These are phyloP conservation scores for Platanus orientalis DNA, from an alignment of 164 flowering plant species.

Conservation along the genomic window DNA sequence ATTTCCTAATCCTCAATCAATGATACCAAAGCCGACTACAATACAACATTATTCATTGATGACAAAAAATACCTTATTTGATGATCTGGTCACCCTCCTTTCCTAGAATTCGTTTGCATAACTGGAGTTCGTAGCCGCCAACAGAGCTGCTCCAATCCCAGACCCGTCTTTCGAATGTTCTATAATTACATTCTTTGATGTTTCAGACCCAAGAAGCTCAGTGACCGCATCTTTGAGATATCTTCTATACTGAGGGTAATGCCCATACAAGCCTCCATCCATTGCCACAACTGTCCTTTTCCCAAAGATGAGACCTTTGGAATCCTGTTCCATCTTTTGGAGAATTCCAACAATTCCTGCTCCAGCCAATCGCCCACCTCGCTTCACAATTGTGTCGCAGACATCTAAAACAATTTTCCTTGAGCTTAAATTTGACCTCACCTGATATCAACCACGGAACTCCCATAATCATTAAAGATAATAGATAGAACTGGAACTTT, in stretches of 20 bases:
- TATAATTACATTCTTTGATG: conserved; percentile 53
- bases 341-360: conserved; percentile 94
- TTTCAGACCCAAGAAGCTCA: conserved; percentile 62
- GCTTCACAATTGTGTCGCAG: conserved; percentile 66
- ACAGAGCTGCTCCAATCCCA: conserved; percentile 88
- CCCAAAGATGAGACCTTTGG: conserved; percentile 49
- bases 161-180: conserved; percentile 87
- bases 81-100: background rate
- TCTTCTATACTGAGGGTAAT: conserved; percentile 65
- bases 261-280: conserved; percentile 86
- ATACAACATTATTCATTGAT: too few species aligned
- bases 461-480: background rate
- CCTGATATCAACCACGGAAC: conserved; percentile 26
- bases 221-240: conserved; percentile 64
- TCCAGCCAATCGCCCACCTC: conserved; percentile 80
- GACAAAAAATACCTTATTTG: too few species aligned
- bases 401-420: conserved; percentile 56
- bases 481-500: too few species aligned
- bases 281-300: conserved; percentile 80
- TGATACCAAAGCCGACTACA: too few species aligned
- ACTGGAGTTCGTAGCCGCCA: conserved; percentile 80
- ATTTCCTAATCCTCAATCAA: too few species aligned
- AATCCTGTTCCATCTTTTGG: conserved; percentile 73
- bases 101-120: conserved; percentile 34
- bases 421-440: conserved; percentile 33